Evolutionary conservation across 176 grass and related monocot genomes (phyloP), one percentile per base, ranked within the genome.

Genomic region (Oryza glaberrima): DNA sequence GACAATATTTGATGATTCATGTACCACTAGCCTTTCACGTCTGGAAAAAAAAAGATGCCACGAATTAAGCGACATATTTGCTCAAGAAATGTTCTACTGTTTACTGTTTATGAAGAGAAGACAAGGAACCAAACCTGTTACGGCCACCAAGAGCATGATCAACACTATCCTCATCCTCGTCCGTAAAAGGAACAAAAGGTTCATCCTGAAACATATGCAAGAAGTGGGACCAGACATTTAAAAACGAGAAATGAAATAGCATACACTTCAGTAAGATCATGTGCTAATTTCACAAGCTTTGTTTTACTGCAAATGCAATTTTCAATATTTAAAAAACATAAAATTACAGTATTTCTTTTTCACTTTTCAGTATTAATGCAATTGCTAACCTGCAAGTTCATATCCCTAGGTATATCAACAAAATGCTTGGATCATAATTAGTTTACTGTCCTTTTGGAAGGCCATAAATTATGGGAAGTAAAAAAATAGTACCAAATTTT

Each of bases 1-100:
- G 61, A 86, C 83, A 84, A 95, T 92, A 76, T 88, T 95, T 81
- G 93, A 95, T 72, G 76, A 17, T 58, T 92, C 88, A 75, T 95
- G 93, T 25, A 60, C 73, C 5, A 75, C 77, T 68, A 95, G 54
- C 48, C 61, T 84, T 79, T 95, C 88, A 85, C 28, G 61, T 5
- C 93, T 95, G 80, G 35, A 90, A 65, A 90, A 82, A 10, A 7
- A 85, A 66, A 90, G 74, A 67, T 52, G 54, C 23, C 60, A 43
- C 49, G 51, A 70, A 23, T 16, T 82, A 84, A 79, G 56, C 38
- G 73, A 74, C 1, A 34, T 54, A 83, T 52, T 67, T 60, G n/a
- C 32, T 10, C 32, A 51, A 75, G 52, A 77, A 69, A 56, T 84
- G 16, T 74, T 28, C 32, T 66, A 16, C 43, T 75, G 71, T 30